Percentiles rank a stretch among this genome's conserved stretches.
phyloP scores from a whole-genome alignment of 2,329 filamentous ascomycete genomes.

The Stagonosporopsis vannaccii region DNA sequence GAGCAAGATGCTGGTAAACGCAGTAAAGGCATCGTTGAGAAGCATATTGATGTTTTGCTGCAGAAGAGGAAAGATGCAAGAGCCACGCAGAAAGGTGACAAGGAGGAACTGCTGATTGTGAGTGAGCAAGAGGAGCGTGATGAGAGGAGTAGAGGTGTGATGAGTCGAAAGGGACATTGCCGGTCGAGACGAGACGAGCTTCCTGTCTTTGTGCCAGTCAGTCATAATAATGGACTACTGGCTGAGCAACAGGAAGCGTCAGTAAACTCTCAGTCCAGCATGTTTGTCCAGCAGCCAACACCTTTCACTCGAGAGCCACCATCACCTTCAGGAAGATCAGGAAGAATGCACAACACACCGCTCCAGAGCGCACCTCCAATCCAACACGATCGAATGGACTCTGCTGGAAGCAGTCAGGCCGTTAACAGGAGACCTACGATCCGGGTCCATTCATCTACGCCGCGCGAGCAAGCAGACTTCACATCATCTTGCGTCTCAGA shows the following conservation, averaged over 20 bases:
- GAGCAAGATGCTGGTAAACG: conserved; percentile 28
- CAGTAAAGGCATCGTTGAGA: conserved; percentile 22
- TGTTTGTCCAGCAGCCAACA: neutral
- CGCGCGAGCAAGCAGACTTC: neutral
- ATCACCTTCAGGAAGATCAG: neutral
- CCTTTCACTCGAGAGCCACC: neutral
- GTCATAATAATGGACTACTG: neutral
- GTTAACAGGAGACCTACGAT: neutral
- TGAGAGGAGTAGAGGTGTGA: neutral
- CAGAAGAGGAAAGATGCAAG: conserved; percentile 9
- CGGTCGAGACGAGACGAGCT: neutral
- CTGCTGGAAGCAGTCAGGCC: neutral
- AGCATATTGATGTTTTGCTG: conserved; percentile 17
- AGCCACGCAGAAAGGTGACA: neutral
- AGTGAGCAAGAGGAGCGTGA: neutral
- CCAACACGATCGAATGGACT: too few relatives aligned
- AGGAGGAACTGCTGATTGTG: neutral
- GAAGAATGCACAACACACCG: neutral
- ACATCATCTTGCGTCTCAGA: too few relatives aligned
- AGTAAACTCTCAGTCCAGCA: neutral
- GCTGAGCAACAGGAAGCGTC: neutral
- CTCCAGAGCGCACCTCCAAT: neutral
- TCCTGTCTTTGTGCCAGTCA: neutral
- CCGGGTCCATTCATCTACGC: neutral
- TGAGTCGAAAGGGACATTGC: neutral